Percentiles rank a stretch among this genome's conserved stretches.
Conservation (phyloP, 768 basidiomycete species). For the Gymnopilus dilepis region DNA sequence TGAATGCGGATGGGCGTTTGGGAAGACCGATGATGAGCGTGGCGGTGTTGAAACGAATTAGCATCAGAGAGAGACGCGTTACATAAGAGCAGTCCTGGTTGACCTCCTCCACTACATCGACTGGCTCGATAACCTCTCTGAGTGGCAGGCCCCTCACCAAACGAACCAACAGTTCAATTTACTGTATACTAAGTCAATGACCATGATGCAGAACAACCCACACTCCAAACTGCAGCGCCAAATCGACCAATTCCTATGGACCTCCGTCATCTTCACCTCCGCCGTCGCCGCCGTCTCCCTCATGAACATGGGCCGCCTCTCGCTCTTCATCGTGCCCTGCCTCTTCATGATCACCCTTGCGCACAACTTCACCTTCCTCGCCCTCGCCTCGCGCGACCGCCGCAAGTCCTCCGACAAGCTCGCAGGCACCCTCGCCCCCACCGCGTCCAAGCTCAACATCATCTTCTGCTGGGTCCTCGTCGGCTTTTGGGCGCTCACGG, state of each 20-base stretch:
- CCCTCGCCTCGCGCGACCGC: slow-evolving; percentile 22
- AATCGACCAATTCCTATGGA: slow-evolving; percentile 25
- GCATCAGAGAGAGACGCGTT: too few species aligned
- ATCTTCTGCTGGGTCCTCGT: slow-evolving; percentile 25
- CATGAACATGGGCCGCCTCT: slow-evolving; percentile 30
- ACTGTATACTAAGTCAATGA: slow-evolving; percentile 5
- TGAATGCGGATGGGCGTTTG: too few species aligned
- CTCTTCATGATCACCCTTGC: slow-evolving; percentile 26
- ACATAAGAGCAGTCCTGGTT: too few species aligned
- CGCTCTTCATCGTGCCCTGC: slow-evolving; percentile 25
- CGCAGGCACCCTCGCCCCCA: slow-evolving; percentile 25
- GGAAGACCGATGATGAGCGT: too few species aligned
- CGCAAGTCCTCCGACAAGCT: slow-evolving; percentile 19
- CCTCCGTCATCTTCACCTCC: slow-evolving; percentile 25
- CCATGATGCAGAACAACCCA: slow-evolving; percentile 24
- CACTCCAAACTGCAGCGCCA: slow-evolving; percentile 26
- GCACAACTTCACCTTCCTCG: slow-evolving; percentile 24
- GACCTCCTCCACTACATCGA: too few species aligned
- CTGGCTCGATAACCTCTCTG: too few species aligned
- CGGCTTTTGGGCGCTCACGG: slow-evolving; percentile 24
- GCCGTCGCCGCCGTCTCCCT: slow-evolving; percentile 24
- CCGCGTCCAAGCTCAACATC: slow-evolving; percentile 22
- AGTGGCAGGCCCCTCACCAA: too few species aligned
- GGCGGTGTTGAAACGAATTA: too few species aligned
- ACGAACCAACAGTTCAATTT: not conserved